These are phyloP conservation scores for Dacryopinax primogenitus DNA, from an alignment of 768 basidiomycete genomes.

Conservation along the genomic window DNA sequence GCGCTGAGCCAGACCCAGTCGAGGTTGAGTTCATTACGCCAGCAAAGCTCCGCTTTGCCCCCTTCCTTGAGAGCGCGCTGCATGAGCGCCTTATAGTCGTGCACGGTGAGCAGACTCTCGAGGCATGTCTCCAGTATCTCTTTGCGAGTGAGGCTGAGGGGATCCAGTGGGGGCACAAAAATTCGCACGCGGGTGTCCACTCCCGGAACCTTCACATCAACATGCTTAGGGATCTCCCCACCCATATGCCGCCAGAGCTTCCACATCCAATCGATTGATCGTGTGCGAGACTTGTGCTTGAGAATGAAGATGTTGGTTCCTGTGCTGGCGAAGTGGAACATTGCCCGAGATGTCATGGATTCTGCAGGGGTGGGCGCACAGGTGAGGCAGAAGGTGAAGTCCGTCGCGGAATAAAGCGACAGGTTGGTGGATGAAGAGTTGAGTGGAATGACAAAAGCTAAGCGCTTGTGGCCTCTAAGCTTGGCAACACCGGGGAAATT, in stretches of 20 bases:
- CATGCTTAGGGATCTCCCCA: slow-evolving; percentile 49
- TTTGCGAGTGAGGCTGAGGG: slow-evolving; percentile 38
- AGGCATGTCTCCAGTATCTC: slow-evolving; percentile 54
- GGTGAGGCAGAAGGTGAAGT: slow-evolving; percentile 66
- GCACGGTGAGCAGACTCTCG: slow-evolving; percentile 40
- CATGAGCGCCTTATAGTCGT: slow-evolving; percentile 51
- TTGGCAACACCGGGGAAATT: slow-evolving; percentile 51
- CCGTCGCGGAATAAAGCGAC: slow-evolving; percentile 79
- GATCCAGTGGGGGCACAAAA: slow-evolving; percentile 43
- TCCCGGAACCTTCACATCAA: slow-evolving; percentile 60
- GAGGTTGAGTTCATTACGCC: slow-evolving; percentile 57
- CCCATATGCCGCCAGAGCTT: slow-evolving; percentile 65
- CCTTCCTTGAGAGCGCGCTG: slow-evolving; percentile 43
- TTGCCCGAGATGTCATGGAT: slow-evolving; percentile 26
- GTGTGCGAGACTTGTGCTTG: slow-evolving; percentile 61
- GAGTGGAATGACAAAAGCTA: slow-evolving; percentile 69
- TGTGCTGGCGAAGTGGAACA: slow-evolving; percentile 35
- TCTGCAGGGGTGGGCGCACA: slow-evolving; percentile 41
- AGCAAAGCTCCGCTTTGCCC: slow-evolving; percentile 55
- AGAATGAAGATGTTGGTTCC: slow-evolving; percentile 82
- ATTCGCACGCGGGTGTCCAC: slow-evolving; percentile 57
- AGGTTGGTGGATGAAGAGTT: slow-evolving; percentile 46
- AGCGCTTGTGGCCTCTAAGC: slow-evolving; percentile 56
- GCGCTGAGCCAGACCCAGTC: slow-evolving; percentile 80
- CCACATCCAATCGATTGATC: slow-evolving; percentile 86